Evolutionary conservation across 2,329 filamentous ascomycete species (phyloP).

Genomic region (Lasiodiplodia citricola): DNA sequence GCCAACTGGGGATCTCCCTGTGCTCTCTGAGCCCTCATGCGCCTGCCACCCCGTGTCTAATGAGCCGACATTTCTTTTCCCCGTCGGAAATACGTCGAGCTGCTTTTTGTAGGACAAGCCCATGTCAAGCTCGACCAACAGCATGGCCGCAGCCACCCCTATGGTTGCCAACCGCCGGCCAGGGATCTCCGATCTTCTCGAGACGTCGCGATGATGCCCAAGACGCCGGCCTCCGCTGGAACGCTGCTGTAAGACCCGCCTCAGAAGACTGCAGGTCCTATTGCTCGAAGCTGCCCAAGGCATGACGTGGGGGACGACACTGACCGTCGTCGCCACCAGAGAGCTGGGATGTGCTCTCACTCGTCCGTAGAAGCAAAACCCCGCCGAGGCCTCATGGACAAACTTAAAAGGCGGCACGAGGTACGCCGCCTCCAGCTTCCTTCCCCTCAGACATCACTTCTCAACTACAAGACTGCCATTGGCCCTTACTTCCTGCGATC

Average conservation of each 20-base stretch:
- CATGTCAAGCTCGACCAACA: constrained; percentile 22
- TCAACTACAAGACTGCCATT: not conserved
- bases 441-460: not conserved
- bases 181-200: constrained; percentile 25
- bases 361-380: not conserved
- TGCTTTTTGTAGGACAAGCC: constrained; percentile 24
- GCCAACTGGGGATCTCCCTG: constrained; percentile 17
- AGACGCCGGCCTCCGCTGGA: constrained; percentile 15
- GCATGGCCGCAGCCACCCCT: constrained; percentile 14
- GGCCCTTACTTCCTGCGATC: not conserved
- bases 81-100: not conserved
- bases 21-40: constrained; percentile 14
- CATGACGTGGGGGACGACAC: constrained; percentile 8
- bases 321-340: not conserved
- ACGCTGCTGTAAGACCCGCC: constrained; percentile 26
- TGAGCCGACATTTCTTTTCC: constrained; percentile 13
- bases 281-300: constrained; percentile 24
- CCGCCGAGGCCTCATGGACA: constrained; percentile 5
- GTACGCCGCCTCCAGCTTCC: not conserved
- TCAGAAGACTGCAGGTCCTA: constrained; percentile 20
- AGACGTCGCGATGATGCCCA: constrained; percentile 26
- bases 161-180: not conserved
- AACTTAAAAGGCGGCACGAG: constrained; percentile 19
- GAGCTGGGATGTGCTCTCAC: not conserved
- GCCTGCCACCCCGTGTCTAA: constrained; percentile 1